These are phyloP conservation scores for Secale cereale DNA, from an alignment of 176 grass and related monocot species.

Conservation along the genomic window DNA sequence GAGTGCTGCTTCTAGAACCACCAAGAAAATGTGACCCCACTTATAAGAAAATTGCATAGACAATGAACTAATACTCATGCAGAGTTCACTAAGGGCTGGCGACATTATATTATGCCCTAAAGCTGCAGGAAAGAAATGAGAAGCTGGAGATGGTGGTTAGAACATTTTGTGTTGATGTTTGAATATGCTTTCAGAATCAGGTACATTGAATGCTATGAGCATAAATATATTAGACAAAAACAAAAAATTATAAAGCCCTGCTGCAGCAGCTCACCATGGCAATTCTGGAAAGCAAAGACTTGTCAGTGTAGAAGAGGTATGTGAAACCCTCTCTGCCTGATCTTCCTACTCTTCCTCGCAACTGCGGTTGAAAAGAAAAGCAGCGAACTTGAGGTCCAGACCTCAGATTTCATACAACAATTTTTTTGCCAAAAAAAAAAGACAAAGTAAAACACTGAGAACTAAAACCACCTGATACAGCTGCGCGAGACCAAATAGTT, in stretches of 20 bases:
- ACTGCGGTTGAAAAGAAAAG: slow-evolving; percentile 44
- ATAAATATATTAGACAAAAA: slow-evolving; percentile 18
- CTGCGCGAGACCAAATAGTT: slow-evolving; percentile 87
- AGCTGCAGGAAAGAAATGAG: slow-evolving; percentile 9
- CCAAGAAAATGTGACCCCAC: background rate
- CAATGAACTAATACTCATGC: background rate
- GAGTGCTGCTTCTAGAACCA: background rate
- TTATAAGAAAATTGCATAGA: background rate
- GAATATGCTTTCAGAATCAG: slow-evolving; percentile 13
- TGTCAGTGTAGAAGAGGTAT: slow-evolving; percentile 87
- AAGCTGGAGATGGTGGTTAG: background rate
- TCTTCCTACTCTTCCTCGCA: slow-evolving; percentile 94
- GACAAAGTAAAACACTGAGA: slow-evolving; percentile 8
- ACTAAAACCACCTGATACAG: slow-evolving; percentile 78
- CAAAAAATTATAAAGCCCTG: slow-evolving; percentile 6
- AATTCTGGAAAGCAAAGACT: slow-evolving; percentile 73
- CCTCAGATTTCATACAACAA: background rate
- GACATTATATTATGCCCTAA: background rate
- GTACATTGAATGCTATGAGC: background rate
- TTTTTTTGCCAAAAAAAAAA: background rate
- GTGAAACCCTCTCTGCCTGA: slow-evolving; percentile 79
- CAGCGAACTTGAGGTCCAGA: slow-evolving; percentile 23
- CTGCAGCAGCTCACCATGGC: slow-evolving; percentile 51
- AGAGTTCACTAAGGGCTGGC: background rate
- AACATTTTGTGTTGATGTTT: background rate